Conservation (phyloP, 2,329 filamentous ascomycete species). For the Rugonectria rugulosa region DNA sequence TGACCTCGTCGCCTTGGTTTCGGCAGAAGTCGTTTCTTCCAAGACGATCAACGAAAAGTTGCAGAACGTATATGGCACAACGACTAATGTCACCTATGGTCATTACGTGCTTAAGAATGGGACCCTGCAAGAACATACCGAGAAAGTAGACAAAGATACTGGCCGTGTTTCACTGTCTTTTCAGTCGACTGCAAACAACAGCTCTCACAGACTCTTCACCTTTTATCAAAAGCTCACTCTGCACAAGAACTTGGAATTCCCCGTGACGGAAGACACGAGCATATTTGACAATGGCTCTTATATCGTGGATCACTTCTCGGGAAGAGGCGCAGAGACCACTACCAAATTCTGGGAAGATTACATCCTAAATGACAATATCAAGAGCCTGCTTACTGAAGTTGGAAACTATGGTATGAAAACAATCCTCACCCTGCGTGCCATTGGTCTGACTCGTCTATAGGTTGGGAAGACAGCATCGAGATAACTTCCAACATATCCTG, state of each 20-base stretch:
- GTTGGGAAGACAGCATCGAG: constrained; percentile 17
- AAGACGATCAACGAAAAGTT: neutral
- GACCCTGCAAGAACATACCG: neutral
- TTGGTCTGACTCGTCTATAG: neutral
- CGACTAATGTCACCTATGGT: neutral
- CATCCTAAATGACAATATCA: neutral
- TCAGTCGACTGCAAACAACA: neutral
- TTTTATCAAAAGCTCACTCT: constrained; percentile 8
- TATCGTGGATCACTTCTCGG: constrained; percentile 5
- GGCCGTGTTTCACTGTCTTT: neutral
- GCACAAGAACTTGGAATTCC: constrained; percentile 10
- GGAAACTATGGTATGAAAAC: constrained; percentile 9
- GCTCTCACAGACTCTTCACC: constrained; percentile 1
- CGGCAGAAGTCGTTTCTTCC: neutral
- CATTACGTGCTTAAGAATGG: neutral
- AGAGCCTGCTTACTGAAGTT: neutral
- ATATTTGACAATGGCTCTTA: constrained; percentile 16
- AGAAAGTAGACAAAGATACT: neutral
- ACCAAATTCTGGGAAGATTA: constrained; percentile 11
- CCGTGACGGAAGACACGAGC: neutral
- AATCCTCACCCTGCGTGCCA: no score
- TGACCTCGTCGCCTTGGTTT: constrained; percentile 2
- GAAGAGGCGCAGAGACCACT: neutral
- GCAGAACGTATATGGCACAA: no score
- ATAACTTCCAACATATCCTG: constrained; percentile 3